These are phyloP conservation scores for Sporobolomyces pararoseus DNA, from an alignment of 768 basidiomycete genomes.

Conservation along the genomic window DNA sequence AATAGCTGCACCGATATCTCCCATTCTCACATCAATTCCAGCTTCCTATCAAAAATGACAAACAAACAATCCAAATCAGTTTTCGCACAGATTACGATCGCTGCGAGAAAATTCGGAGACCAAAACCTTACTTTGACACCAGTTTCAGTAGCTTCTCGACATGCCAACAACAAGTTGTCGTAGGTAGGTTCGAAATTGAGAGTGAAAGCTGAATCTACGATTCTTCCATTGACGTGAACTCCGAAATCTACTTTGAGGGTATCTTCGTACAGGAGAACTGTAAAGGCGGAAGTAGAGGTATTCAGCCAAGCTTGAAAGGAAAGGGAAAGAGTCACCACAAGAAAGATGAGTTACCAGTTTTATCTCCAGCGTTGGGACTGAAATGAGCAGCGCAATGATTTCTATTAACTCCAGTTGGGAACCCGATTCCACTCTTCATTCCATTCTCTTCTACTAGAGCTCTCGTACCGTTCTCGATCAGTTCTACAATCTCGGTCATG, in stretches of 20 bases:
- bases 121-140: slow-evolving; percentile 66
- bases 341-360: slow-evolving; percentile 26
- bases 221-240: slow-evolving; percentile 93
- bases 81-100: not conserved
- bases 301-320: not conserved
- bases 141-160: slow-evolving; percentile 88
- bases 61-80: not conserved
- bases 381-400: slow-evolving; percentile 97
- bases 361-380: slow-evolving; percentile 75
- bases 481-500: slow-evolving; percentile 88
- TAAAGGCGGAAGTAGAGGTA: not conserved
- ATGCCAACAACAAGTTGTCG: slow-evolving; percentile 80
- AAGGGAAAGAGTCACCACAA: not conserved
- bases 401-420: slow-evolving; percentile 89
- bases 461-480: slow-evolving; percentile 86
- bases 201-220: slow-evolving; percentile 93
- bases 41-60: slow-evolving; percentile 62
- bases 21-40: slow-evolving; percentile 89
- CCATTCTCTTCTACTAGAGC: slow-evolving; percentile 89
- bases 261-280: slow-evolving; percentile 77
- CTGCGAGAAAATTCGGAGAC: no score
- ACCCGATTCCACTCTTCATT: slow-evolving; percentile 75
- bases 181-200: slow-evolving; percentile 82
- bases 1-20: slow-evolving; percentile 83
- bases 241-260: slow-evolving; percentile 97